phyloP scores from a whole-genome alignment of 306 rosid genomes.

The peach (Prunus persica) region DNA sequence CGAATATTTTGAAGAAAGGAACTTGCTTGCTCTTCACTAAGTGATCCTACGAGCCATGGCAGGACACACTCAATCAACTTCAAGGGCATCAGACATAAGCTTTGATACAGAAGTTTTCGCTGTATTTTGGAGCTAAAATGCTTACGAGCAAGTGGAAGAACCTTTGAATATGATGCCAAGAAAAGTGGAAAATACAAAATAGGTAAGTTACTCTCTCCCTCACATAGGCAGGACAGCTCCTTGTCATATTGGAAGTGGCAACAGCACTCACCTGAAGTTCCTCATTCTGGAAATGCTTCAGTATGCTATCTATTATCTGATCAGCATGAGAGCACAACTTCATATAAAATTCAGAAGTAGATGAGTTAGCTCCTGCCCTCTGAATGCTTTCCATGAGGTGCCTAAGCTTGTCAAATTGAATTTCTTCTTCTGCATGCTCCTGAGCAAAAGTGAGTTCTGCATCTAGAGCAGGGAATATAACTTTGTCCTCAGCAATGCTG shows the following conservation, averaged over 20 bases:
- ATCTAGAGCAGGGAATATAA: constrained; percentile 91
- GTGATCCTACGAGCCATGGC: constrained; percentile 78
- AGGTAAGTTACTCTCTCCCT: not conserved
- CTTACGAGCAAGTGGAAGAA: constrained; percentile 90
- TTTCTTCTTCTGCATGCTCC: constrained; percentile 86
- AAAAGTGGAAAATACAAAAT: not conserved
- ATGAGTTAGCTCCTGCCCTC: constrained; percentile 71
- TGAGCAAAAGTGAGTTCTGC: constrained; percentile 66
- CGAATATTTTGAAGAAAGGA: constrained; percentile 67
- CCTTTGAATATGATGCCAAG: constrained; percentile 31
- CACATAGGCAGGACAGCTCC: not conserved
- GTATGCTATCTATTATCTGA: constrained; percentile 76
- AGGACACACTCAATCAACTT: constrained; percentile 85
- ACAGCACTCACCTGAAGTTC: constrained; percentile 75
- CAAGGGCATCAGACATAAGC: constrained; percentile 91
- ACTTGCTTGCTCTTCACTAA: constrained; percentile 66
- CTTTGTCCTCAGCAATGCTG: constrained; percentile 91
- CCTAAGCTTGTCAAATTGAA: constrained; percentile 79
- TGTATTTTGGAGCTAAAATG: constrained; percentile 77
- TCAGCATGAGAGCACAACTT: constrained; percentile 85
- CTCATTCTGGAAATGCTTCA: constrained; percentile 78
- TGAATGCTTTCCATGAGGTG: constrained; percentile 74
- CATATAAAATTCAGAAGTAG: constrained; percentile 61
- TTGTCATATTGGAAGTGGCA: constrained; percentile 16
- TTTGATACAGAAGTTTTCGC: constrained; percentile 75